Evolutionary conservation across 371 early-diverging fungal species (phyloP), one percentile per base, ranked within the genome.

Genomic region (Entomophthora muscae): DNA sequence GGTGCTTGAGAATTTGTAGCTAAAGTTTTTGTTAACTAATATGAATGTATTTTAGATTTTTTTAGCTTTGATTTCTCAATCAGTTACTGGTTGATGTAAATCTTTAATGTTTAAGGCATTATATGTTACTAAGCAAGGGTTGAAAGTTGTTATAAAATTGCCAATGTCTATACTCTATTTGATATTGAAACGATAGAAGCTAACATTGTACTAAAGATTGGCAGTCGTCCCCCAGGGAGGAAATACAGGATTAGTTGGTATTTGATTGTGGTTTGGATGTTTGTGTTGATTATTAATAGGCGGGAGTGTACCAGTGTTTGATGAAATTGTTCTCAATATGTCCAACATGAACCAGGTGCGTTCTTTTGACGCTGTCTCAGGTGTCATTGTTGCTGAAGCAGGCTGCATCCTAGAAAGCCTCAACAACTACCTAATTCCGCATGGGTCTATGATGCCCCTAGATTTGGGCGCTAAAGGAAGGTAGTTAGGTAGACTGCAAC

Each of bases 151-250:
- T n/a, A n/a, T n/a, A n/a, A n/a, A n/a, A n/a, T n/a, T n/a, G n/a
- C n/a, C n/a, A n/a, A n/a, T n/a, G n/a, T n/a, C n/a, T n/a, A n/a
- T n/a, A n/a, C n/a, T n/a, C n/a, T n/a, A n/a, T n/a, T n/a, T n/a
- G n/a, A n/a, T n/a, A n/a, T n/a, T n/a, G n/a, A n/a, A n/a, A n/a
- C n/a, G n/a, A n/a, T n/a, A n/a, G n/a, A n/a, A n/a, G n/a, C n/a
- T n/a, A n/a, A n/a, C n/a, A n/a, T n/a, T n/a, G n/a, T n/a, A n/a
- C n/a, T n/a, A n/a, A 42, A 79, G 81, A 33, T 70, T 97, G 51
- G 94, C 93, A 10, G 89, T 98, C 31, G 93, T 92, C 1, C 95
- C 96, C 32, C 98, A 98, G 72, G 98, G 98, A 64, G 98, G 96
- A 53, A 97, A 97, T 73, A 96, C 95, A 1, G 93, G 95, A 27